Evolutionary conservation across 1,284 basidiomycete genomes (phyloP).

Genomic region (Bjerkandera adusta): DNA sequence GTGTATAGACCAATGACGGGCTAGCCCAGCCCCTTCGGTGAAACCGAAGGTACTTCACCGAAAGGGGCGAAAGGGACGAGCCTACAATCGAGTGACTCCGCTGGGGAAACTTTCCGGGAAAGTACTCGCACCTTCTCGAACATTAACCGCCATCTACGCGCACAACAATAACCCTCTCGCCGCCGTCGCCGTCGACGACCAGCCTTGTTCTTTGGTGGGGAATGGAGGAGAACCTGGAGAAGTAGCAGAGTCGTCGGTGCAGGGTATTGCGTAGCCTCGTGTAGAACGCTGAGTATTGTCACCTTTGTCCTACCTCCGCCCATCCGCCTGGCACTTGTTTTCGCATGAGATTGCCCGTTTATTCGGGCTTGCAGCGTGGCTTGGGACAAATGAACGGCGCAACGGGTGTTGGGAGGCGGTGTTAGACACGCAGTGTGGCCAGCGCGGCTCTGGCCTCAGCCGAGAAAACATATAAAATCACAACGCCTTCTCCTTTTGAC

Average conservation of each 20-base stretch:
- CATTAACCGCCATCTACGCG: not conserved
- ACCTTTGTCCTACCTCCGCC: not conserved
- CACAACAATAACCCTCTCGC: not conserved
- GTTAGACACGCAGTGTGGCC: not conserved
- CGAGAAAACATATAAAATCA: not conserved
- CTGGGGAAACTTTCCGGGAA: not conserved
- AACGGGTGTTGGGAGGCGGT: not conserved
- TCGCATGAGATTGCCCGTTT: not conserved
- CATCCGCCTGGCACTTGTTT: not conserved
- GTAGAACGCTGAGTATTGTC: constrained; percentile 5
- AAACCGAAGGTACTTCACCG: no score
- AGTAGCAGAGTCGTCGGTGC: not conserved
- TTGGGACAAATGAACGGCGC: not conserved
- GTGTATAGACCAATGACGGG: no score
- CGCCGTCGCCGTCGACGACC: constrained; percentile 2
- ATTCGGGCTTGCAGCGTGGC: not conserved
- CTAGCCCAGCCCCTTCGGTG: no score
- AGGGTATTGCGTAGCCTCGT: not conserved
- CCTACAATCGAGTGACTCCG: no score
- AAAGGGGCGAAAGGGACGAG: no score
- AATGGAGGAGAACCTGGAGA: not conserved
- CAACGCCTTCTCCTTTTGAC: not conserved
- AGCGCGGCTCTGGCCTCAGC: not conserved
- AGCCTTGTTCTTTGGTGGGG: not conserved
- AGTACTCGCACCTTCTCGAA: not conserved